Evolutionary conservation across 208 protist genomes (phyloP).

Genomic region (Zelonia costaricensis): DNA sequence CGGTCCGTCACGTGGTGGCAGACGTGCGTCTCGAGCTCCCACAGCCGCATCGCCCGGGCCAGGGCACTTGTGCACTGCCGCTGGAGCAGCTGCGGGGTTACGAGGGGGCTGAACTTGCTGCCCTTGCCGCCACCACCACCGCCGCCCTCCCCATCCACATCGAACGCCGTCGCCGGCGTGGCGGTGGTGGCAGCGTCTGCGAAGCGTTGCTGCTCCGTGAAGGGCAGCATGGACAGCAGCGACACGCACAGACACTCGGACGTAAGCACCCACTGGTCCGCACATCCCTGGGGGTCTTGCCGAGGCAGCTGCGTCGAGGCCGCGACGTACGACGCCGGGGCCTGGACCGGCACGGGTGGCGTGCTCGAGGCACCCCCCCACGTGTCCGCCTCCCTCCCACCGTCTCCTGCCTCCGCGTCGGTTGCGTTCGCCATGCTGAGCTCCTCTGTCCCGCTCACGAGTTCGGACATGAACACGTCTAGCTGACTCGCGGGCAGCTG

Average conservation of each 20-base stretch:
- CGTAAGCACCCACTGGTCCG: constrained; percentile 28
- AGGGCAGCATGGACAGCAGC: constrained; percentile 26
- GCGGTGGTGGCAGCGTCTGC: no score
- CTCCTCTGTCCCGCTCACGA: constrained; percentile 30
- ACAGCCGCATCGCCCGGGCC: constrained; percentile 20
- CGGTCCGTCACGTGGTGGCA: constrained; percentile 22
- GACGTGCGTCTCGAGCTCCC: constrained; percentile 19
- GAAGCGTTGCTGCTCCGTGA: constrained; percentile 20
- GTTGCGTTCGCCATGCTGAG: no score
- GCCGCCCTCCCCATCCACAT: not conserved
- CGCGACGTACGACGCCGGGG: constrained; percentile 5
- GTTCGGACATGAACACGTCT: constrained; percentile 31
- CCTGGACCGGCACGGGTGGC: no score
- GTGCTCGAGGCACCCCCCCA: no score
- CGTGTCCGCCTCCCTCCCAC: no score
- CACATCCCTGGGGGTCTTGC: constrained; percentile 23
- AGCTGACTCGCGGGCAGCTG: constrained; percentile 26
- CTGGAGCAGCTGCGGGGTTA: constrained; percentile 7
- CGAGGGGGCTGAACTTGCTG: no score
- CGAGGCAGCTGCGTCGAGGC: constrained; percentile 12
- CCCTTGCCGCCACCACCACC: not conserved
- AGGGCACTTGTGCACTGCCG: constrained; percentile 28
- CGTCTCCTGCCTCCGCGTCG: no score
- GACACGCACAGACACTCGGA: constrained; percentile 32
- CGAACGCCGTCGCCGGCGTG: not conserved